These are phyloP conservation scores for Sporothrix variecibatus DNA, from an alignment of 2,329 filamentous ascomycete species.

Conservation along the genomic window DNA sequence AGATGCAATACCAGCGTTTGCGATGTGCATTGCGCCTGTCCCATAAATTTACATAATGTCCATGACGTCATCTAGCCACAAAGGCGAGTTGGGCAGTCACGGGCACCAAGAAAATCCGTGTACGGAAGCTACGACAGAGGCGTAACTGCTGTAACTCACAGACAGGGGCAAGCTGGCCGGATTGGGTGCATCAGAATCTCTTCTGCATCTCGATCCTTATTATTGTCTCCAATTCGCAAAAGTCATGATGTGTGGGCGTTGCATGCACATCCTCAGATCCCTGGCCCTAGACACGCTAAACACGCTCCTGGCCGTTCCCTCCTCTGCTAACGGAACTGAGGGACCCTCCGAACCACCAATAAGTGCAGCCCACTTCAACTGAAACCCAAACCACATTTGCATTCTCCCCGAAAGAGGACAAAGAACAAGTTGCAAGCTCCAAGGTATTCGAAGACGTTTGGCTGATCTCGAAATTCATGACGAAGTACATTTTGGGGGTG, in stretches of 20 bases:
- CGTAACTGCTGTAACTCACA: neutral
- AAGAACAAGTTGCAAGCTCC: neutral
- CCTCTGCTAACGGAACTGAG: neutral
- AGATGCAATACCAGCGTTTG: neutral
- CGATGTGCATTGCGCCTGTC: neutral
- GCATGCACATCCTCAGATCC: neutral
- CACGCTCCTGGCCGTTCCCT: neutral
- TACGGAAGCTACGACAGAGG: neutral
- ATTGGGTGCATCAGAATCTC: neutral
- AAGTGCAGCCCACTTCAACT: neutral
- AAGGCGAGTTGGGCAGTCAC: neutral
- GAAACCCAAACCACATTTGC: neutral
- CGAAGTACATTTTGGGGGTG: neutral
- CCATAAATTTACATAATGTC: neutral
- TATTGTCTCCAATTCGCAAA: neutral
- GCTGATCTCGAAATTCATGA: neutral
- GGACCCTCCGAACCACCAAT: neutral
- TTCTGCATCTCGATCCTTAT: neutral
- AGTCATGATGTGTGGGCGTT: neutral
- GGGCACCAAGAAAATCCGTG: neutral
- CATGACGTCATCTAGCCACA: slow-evolving; percentile 7
- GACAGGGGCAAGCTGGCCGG: neutral
- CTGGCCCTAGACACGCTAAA: neutral
- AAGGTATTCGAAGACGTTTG: neutral
- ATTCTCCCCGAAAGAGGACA: neutral